These are phyloP conservation scores for Hypocreales sp. DNA, from an alignment of 2,329 filamentous ascomycete species.

Conservation along the genomic window DNA sequence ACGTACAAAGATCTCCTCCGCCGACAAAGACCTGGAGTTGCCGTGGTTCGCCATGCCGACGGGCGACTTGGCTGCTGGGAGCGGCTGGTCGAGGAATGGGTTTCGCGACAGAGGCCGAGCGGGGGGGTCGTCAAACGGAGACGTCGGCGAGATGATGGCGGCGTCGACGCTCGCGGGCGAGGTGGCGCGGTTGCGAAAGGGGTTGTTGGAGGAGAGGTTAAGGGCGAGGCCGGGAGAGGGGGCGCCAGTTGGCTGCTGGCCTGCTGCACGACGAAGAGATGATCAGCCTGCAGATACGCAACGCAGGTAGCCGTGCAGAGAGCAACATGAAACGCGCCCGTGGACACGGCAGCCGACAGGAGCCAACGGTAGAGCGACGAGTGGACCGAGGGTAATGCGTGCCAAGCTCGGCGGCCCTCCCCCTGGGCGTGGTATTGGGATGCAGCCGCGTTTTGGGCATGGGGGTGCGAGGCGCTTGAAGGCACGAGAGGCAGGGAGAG, in stretches of 20 bases:
- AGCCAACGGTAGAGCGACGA: too few species aligned
- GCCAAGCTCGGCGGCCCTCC: too few species aligned
- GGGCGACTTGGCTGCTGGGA: slow-evolving; percentile 22
- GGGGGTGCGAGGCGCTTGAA: too few species aligned
- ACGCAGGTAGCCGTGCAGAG: slow-evolving; percentile 1
- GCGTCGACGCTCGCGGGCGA: slow-evolving; percentile 33
- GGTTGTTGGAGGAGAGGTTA: slow-evolving; percentile 70
- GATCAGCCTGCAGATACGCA: slow-evolving; percentile 3
- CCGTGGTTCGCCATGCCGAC: slow-evolving; percentile 34
- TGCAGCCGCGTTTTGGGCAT: too few species aligned
- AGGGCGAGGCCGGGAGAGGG: slow-evolving; percentile 32
- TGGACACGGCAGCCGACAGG: too few species aligned
- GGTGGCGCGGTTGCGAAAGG: slow-evolving; percentile 57
- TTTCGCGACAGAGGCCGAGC: slow-evolving; percentile 55
- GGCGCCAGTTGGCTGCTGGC: slow-evolving; percentile 4
- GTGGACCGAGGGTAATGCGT: too few species aligned
- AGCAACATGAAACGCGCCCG: slow-evolving; percentile 10
- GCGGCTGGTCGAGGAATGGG: slow-evolving; percentile 52
- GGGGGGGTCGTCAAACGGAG: slow-evolving; percentile 44
- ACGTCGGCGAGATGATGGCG: slow-evolving; percentile 23
- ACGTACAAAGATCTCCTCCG: slow-evolving; percentile 68
- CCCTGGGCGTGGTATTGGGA: too few species aligned
- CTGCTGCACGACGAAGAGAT: slow-evolving; percentile 4
- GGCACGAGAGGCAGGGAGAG: too few species aligned
- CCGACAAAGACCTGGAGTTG: slow-evolving; percentile 31